phyloP scores from a whole-genome alignment of 2,329 filamentous ascomycete genomes.

The Exophiala sideris region DNA sequence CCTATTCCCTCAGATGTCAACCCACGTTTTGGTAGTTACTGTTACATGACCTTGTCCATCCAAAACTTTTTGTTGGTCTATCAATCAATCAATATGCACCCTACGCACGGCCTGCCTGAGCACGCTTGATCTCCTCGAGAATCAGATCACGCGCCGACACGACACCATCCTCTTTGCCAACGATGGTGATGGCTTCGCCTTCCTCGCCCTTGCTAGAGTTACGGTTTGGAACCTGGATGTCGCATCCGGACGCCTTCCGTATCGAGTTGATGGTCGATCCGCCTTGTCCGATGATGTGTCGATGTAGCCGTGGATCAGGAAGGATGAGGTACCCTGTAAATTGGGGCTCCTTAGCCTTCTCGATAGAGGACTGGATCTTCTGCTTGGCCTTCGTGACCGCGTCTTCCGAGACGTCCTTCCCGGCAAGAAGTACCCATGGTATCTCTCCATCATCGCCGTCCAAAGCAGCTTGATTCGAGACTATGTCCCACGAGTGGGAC shows the following conservation, averaged over 20 bases:
- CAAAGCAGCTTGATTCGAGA: slow-evolving; percentile 37
- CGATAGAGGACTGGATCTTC: slow-evolving; percentile 67
- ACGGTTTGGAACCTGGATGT: slow-evolving; percentile 86
- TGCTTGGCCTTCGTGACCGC: slow-evolving; percentile 78
- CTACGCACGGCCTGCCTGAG: slow-evolving; percentile 30
- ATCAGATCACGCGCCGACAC: slow-evolving; percentile 88
- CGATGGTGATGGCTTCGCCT: slow-evolving; percentile 84
- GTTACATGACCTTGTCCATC: too few relatives aligned
- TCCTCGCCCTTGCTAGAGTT: slow-evolving; percentile 57
- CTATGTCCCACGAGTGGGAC: slow-evolving; percentile 77
- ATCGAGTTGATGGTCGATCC: slow-evolving; percentile 92
- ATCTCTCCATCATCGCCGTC: slow-evolving; percentile 38
- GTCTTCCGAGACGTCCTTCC: slow-evolving; percentile 54
- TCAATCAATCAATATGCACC: too few relatives aligned
- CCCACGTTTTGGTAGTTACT: too few relatives aligned
- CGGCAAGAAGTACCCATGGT: slow-evolving; percentile 82
- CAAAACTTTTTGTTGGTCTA: too few relatives aligned
- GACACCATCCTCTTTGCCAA: slow-evolving; percentile 73
- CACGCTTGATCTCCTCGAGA: slow-evolving; percentile 72
- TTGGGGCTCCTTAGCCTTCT: slow-evolving; percentile 50
- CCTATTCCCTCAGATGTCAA: too few relatives aligned
- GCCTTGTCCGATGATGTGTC: slow-evolving; percentile 82
- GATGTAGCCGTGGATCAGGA: slow-evolving; percentile 83
- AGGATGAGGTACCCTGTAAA: slow-evolving; percentile 84
- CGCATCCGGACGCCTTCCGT: slow-evolving; percentile 85